phyloP scores from a whole-genome alignment of 768 basidiomycete species.

The Pholiota microspora region DNA sequence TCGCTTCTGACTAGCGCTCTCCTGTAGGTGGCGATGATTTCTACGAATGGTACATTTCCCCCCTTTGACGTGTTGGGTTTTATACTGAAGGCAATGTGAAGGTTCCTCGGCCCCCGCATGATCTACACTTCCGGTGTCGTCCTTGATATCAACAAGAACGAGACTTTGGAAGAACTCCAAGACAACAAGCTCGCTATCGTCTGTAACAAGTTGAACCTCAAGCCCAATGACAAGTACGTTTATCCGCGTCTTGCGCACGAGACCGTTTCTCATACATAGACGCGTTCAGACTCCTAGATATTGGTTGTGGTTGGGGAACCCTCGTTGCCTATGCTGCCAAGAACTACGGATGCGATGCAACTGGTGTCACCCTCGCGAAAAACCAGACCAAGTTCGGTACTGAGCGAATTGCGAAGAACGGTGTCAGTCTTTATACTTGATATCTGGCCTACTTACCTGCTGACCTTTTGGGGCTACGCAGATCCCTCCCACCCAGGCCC shows the following conservation, averaged over 20 bases:
- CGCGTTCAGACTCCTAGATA: conserved; percentile 60
- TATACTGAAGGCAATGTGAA: conserved; percentile 22
- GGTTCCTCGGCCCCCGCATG: conserved; percentile 96
- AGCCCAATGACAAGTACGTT: conserved; percentile 70
- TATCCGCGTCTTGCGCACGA: conserved; percentile 13
- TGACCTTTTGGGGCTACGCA: conserved; percentile 11
- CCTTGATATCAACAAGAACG: conserved; percentile 60
- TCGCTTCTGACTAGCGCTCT: neutral
- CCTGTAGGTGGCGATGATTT: conserved; percentile 87
- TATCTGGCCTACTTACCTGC: neutral
- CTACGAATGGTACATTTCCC: conserved; percentile 67
- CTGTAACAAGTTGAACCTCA: conserved; percentile 89
- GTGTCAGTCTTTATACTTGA: conserved; percentile 34
- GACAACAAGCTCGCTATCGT: conserved; percentile 97
- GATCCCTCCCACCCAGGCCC: conserved; percentile 65
- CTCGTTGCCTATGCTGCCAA: conserved; percentile 93
- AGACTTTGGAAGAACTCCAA: conserved; percentile 92
- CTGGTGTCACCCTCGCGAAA: conserved; percentile 89
- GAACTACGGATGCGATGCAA: conserved; percentile 95
- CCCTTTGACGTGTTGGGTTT: neutral
- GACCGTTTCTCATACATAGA: conserved; percentile 20
- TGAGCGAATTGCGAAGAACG: conserved; percentile 80
- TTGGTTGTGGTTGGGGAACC: conserved; percentile 97
- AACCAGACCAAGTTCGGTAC: conserved; percentile 95
- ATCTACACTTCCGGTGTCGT: conserved; percentile 96